A percentile compares a stretch with the other conserved stretches of the same genome.
Evolutionary conservation across 163 green algal genomes (phyloP).

Genomic region (Picocystis sp.): DNA sequence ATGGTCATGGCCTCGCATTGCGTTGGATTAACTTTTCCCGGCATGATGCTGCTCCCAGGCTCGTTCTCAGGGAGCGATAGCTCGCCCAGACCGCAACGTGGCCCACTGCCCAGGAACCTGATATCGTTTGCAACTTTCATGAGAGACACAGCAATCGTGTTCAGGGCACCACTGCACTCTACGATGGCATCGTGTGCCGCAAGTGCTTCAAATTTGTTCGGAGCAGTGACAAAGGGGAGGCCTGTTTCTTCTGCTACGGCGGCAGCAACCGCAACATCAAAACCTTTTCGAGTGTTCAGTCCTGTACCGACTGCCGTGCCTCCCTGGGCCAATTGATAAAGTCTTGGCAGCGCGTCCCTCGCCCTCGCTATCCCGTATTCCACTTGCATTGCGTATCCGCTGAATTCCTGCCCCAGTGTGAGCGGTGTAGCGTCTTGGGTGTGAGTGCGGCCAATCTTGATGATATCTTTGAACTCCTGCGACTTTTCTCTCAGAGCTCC

Average conservation of each 20-base stretch:
- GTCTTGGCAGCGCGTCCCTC: slow-evolving; percentile 34
- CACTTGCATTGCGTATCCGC: slow-evolving; percentile 73
- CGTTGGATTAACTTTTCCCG: slow-evolving; percentile 94
- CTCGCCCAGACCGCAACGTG: slow-evolving; percentile 75
- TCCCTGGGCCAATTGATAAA: slow-evolving; percentile 73
- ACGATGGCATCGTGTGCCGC: slow-evolving; percentile 81
- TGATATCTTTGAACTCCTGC: slow-evolving; percentile 61
- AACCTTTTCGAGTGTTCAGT: slow-evolving; percentile 66
- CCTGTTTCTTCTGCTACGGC: slow-evolving; percentile 61
- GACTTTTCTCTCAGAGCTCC: slow-evolving; percentile 45
- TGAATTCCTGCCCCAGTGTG: slow-evolving; percentile 74
- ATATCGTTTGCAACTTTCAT: slow-evolving; percentile 84
- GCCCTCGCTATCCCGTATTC: slow-evolving; percentile 58
- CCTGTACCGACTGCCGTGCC: slow-evolving; percentile 92
- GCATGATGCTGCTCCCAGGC: slow-evolving; percentile 90
- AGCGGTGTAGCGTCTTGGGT: slow-evolving; percentile 81
- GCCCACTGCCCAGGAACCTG: slow-evolving; percentile 50
- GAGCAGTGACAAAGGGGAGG: slow-evolving; percentile 70
- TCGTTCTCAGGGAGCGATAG: slow-evolving; percentile 88
- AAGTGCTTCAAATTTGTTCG: slow-evolving; percentile 96
- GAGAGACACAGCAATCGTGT: slow-evolving; percentile 63
- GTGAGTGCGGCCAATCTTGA: slow-evolving; percentile 94
- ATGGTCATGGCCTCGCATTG: slow-evolving; percentile 93
- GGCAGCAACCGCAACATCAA: slow-evolving; percentile 44
- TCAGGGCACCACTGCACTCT: slow-evolving; percentile 58